These are phyloP conservation scores for Whalleya microplaca DNA, from an alignment of 2,329 filamentous ascomycete genomes.

Conservation along the genomic window DNA sequence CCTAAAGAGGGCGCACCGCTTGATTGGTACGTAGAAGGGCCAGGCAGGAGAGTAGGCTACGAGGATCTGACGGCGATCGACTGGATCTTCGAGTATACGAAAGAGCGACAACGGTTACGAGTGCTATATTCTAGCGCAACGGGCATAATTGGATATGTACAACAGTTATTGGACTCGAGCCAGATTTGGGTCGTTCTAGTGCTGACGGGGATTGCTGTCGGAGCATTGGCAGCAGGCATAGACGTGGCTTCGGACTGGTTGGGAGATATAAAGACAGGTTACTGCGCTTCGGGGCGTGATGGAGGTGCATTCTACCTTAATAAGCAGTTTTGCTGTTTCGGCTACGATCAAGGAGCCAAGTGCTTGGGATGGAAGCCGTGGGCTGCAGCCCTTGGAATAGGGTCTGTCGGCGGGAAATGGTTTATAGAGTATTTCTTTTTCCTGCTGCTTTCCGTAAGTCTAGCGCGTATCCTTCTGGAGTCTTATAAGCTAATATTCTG, in stretches of 20 bases:
- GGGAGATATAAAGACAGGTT: conserved; percentile 87
- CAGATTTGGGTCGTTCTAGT: conserved; percentile 93
- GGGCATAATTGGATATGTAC: conserved; percentile 73
- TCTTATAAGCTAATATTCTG: conserved; percentile 23
- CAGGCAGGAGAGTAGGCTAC: conserved; percentile 88
- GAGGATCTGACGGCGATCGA: conserved; percentile 97
- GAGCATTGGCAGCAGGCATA: conserved; percentile 83
- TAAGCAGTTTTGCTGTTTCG: conserved; percentile 89
- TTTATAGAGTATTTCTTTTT: conserved; percentile 88
- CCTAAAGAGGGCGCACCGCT: conserved; percentile 53
- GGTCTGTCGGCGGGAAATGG: conserved; percentile 71
- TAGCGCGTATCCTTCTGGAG: too few species aligned
- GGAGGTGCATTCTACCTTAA: conserved; percentile 91
- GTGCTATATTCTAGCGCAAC: conserved; percentile 70
- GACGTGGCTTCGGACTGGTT: conserved; percentile 93
- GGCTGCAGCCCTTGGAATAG: conserved; percentile 73
- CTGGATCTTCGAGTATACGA: conserved; percentile 99
- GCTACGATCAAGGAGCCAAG: conserved; percentile 79
- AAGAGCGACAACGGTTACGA: conserved; percentile 87
- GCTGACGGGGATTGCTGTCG: conserved; percentile 81
- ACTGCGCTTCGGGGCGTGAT: conserved; percentile 74
- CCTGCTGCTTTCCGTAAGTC: conserved; percentile 75
- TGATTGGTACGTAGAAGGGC: conserved; percentile 92
- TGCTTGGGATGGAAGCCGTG: conserved; percentile 89
- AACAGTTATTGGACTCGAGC: conserved; percentile 77